Percentiles rank a stretch among this genome's conserved stretches.
These are phyloP conservation scores for Neurospora crassa DNA, from an alignment of 2,329 filamentous ascomycete species.

Conservation along the genomic window DNA sequence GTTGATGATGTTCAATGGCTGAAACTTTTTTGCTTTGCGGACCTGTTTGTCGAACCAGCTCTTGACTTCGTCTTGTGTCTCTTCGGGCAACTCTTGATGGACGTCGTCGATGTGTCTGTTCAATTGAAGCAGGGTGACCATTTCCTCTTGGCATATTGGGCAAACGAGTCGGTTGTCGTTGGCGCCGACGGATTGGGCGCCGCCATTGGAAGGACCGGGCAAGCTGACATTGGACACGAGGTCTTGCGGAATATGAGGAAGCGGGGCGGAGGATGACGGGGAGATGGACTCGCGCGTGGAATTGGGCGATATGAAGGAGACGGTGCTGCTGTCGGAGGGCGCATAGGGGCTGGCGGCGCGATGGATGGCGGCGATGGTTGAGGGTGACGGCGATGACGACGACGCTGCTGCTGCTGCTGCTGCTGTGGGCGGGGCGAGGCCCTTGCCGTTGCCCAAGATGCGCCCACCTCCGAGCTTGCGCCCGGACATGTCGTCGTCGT, in stretches of 20 bases:
- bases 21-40: slow-evolving; percentile 84
- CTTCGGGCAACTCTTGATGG: slow-evolving; percentile 80
- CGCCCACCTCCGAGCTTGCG: slow-evolving; percentile 87
- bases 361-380: slow-evolving; percentile 24
- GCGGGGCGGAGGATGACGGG: slow-evolving; percentile 49
- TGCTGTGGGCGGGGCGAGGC: slow-evolving; percentile 56
- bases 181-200: slow-evolving; percentile 31
- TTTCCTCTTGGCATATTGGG: slow-evolving; percentile 97
- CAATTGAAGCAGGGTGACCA: slow-evolving; percentile 91
- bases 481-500: slow-evolving; percentile 54
- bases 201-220: slow-evolving; percentile 39
- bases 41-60: slow-evolving; percentile 96
- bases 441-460: slow-evolving; percentile 78
- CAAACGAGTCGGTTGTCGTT: slow-evolving; percentile 60
- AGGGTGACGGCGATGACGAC: slow-evolving; percentile 12
- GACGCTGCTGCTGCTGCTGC: slow-evolving; percentile 18
- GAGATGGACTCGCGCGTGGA: slow-evolving; percentile 38
- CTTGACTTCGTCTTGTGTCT: slow-evolving; percentile 88
- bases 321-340: slow-evolving; percentile 55
- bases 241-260: slow-evolving; percentile 66
- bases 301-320: slow-evolving; percentile 65
- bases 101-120: slow-evolving; percentile 80
- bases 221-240: slow-evolving; percentile 73
- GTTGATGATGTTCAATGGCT: slow-evolving; percentile 82
- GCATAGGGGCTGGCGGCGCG: slow-evolving; percentile 40